Percentiles rank a stretch among this genome's conserved stretches.
These are phyloP conservation scores for Schwanniomyces yamadae DNA, from an alignment of 805 yeast species.

Conservation along the genomic window DNA sequence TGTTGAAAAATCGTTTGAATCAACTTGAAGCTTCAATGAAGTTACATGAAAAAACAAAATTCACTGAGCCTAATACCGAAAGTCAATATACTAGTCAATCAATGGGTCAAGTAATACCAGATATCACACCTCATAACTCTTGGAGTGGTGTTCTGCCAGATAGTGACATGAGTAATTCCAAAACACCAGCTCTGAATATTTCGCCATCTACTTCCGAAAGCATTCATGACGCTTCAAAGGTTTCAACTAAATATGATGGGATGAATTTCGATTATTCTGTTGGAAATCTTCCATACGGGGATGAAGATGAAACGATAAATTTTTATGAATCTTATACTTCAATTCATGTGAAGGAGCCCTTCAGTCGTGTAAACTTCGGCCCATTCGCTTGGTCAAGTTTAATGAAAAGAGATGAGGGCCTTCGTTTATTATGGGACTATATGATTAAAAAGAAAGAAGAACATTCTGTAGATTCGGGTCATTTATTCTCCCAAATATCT, in stretches of 20 bases:
- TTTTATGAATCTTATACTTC: constrained; percentile 36
- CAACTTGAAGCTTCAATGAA: constrained; percentile 14
- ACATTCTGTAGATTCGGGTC: constrained; percentile 19
- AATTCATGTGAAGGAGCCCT: constrained; percentile 26
- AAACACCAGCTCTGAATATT: too few species aligned
- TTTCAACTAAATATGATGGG: too few species aligned
- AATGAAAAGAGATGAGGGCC: constrained; percentile 34
- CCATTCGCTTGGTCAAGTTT: constrained; percentile 40
- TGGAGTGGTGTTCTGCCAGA: too few species aligned
- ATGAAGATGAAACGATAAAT: constrained; percentile 30
- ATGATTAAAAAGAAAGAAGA: constrained; percentile 15
- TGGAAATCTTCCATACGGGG: constrained; percentile 24
- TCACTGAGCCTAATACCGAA: neutral
- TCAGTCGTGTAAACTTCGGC: constrained; percentile 34
- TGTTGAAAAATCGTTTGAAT: constrained; percentile 17
- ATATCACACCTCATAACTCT: too few species aligned
- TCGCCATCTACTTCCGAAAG: too few species aligned
- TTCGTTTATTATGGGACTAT: constrained; percentile 34
- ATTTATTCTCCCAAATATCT: constrained; percentile 19
- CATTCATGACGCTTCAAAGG: too few species aligned
- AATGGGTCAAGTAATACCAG: too few species aligned
- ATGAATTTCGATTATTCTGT: too few species aligned
- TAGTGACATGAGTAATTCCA: too few species aligned
- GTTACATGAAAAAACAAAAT: neutral
- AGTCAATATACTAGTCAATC: too few species aligned